phyloP scores from a whole-genome alignment of 345 rosid genomes.

The Eucalyptus regnans region DNA sequence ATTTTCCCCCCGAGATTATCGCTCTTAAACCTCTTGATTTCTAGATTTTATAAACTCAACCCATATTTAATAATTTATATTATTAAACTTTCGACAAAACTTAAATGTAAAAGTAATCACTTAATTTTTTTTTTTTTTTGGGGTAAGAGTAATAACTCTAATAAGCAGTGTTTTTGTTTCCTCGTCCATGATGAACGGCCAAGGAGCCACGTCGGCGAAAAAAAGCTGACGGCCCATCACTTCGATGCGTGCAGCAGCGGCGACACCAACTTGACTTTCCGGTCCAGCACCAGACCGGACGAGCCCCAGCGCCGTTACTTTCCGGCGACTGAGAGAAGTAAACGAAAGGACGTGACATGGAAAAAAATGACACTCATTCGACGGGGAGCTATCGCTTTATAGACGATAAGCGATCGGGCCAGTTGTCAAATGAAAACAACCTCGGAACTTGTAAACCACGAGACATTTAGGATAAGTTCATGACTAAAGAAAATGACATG shows the following conservation, averaged over 20 bases:
- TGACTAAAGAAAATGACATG: neutral
- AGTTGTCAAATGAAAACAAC: neutral
- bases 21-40: neutral
- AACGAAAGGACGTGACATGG: neutral
- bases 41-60: neutral
- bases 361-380: neutral
- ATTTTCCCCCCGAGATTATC: neutral
- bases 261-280: neutral
- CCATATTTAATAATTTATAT: neutral
- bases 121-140: neutral
- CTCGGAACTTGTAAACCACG: neutral
- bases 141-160: neutral
- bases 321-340: neutral
- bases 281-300: neutral
- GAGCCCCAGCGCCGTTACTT: neutral
- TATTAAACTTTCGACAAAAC: neutral
- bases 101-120: accelerated
- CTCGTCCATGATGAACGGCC: neutral
- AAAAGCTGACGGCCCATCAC: neutral
- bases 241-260: neutral
- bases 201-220: neutral
- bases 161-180: neutral
- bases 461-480: neutral
- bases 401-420: neutral
- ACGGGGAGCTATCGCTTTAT: neutral